A percentile compares a stretch with the other conserved stretches of the same genome.
phyloP scores from a whole-genome alignment of 1,139 yeast genomes.

The Kodamaea plutei region DNA sequence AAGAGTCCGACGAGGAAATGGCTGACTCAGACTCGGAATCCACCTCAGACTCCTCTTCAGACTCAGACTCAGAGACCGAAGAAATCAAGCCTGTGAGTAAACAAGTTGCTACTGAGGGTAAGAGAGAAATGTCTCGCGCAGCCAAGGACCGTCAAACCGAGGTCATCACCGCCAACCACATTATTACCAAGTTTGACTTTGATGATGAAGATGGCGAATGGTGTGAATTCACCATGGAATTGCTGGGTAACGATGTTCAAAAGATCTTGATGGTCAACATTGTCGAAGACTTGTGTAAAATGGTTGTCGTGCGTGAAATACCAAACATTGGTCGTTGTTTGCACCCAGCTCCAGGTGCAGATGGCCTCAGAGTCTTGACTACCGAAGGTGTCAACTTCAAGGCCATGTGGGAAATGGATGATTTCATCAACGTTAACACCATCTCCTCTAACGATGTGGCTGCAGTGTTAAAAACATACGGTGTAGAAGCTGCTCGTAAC shows the following conservation, averaged over 20 bases:
- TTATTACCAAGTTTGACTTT: constrained; percentile 77
- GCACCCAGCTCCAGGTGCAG: constrained; percentile 68
- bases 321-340: constrained; percentile 91
- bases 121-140: constrained; percentile 43
- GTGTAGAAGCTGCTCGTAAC: constrained; percentile 98
- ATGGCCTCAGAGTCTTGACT: constrained; percentile 63
- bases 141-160: constrained; percentile 86
- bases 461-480: constrained; percentile 86
- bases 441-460: constrained; percentile 90
- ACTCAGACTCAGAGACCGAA: constrained; percentile 24
- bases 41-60: constrained; percentile 30
- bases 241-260: constrained; percentile 74
- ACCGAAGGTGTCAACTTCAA: constrained; percentile 98
- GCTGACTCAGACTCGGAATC: constrained; percentile 36
- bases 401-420: constrained; percentile 98
- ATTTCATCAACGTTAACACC: constrained; percentile 81
- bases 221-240: constrained; percentile 86
- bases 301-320: constrained; percentile 89
- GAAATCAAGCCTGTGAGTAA: not conserved
- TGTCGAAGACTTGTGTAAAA: constrained; percentile 86
- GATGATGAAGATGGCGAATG: constrained; percentile 87
- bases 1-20: constrained; percentile 60
- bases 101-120: constrained; percentile 11
- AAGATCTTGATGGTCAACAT: constrained; percentile 96
- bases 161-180: constrained; percentile 66